phyloP scores from a whole-genome alignment of 2,329 filamentous ascomycete genomes.

The Penicillium sp. region DNA sequence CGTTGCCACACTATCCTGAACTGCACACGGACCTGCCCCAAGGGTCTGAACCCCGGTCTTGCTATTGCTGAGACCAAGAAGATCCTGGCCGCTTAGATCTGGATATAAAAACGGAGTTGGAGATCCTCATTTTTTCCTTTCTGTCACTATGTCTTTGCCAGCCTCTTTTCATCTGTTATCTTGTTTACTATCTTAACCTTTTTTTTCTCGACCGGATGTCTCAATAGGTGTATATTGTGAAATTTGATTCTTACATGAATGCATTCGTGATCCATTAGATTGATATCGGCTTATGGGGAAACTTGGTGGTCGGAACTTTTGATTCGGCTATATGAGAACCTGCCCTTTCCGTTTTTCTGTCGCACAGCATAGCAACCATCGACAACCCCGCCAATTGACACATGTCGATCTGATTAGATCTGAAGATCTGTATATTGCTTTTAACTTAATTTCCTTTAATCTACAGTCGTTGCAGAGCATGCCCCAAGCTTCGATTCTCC shows the following conservation, averaged over 20 bases:
- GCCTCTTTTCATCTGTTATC: slow-evolving; percentile 29
- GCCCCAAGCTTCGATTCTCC: not conserved
- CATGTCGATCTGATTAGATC: slow-evolving; percentile 9
- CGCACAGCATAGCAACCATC: not conserved
- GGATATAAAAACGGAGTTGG: slow-evolving; percentile 37
- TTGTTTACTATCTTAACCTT: slow-evolving; percentile 12
- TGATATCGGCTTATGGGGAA: not conserved
- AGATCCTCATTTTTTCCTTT: slow-evolving; percentile 29
- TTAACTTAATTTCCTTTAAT: not conserved
- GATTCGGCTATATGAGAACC: slow-evolving; percentile 23
- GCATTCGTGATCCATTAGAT: slow-evolving; percentile 32
- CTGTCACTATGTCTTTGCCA: slow-evolving; percentile 32
- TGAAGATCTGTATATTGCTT: not conserved
- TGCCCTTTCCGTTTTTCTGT: not conserved
- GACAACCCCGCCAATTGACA: not conserved
- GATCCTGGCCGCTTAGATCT: slow-evolving; percentile 70
- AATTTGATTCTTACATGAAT: slow-evolving; percentile 35
- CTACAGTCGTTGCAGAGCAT: not conserved
- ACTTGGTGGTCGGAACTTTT: not conserved
- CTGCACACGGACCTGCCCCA: slow-evolving; percentile 96
- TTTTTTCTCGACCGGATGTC: slow-evolving; percentile 31
- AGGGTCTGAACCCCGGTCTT: slow-evolving; percentile 94
- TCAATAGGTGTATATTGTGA: slow-evolving; percentile 39
- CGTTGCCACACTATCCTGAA: slow-evolving; percentile 99
- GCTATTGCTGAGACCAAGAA: slow-evolving; percentile 99